Percentiles rank a stretch among this genome's conserved stretches.
These are phyloP conservation scores for Scheffersomyces amazonensis DNA, from an alignment of 805 yeast genomes.

Conservation along the genomic window DNA sequence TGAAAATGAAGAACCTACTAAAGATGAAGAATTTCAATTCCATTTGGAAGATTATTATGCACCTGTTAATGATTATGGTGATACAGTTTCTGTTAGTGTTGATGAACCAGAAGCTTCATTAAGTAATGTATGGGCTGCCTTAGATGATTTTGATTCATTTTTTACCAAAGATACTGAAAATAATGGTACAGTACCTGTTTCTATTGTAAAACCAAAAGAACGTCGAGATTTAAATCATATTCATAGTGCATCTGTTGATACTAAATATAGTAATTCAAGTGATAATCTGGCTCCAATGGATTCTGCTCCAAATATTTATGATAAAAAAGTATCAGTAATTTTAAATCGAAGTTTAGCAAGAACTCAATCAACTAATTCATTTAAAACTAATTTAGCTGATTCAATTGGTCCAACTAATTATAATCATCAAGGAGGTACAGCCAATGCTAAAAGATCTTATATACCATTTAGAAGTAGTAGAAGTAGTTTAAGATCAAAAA, in stretches of 20 bases:
- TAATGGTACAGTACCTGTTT: slow-evolving; percentile 6
- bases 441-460: slow-evolving; percentile 30
- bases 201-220: slow-evolving; percentile 2
- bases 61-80: slow-evolving; percentile 35
- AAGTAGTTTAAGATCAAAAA: slow-evolving; percentile 3
- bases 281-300: slow-evolving; percentile 52
- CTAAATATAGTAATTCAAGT: slow-evolving; percentile 42
- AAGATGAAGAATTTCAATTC: slow-evolving; percentile 46
- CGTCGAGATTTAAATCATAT: slow-evolving; percentile 27
- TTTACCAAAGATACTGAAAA: slow-evolving; percentile 54
- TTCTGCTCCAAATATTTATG: slow-evolving; percentile 75
- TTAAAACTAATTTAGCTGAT: slow-evolving; percentile 73
- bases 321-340: slow-evolving; percentile 74
- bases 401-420: slow-evolving; percentile 35
- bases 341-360: slow-evolving; percentile 70
- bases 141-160: slow-evolving; percentile 85
- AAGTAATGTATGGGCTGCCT: slow-evolving; percentile 89
- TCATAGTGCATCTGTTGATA: slow-evolving; percentile 59
- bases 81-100: slow-evolving; percentile 45
- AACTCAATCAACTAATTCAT: slow-evolving; percentile 73
- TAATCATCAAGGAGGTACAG: slow-evolving; percentile 4
- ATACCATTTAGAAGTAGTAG: slow-evolving; percentile 39
- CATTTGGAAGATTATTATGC: slow-evolving; percentile 58
- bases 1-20: slow-evolving; percentile 30
- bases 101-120: slow-evolving; percentile 72